Percentiles rank a stretch among this genome's conserved stretches.
Evolutionary conservation across 805 yeast genomes (phyloP).

Genomic region (Brettanomyces naardenensis): DNA sequence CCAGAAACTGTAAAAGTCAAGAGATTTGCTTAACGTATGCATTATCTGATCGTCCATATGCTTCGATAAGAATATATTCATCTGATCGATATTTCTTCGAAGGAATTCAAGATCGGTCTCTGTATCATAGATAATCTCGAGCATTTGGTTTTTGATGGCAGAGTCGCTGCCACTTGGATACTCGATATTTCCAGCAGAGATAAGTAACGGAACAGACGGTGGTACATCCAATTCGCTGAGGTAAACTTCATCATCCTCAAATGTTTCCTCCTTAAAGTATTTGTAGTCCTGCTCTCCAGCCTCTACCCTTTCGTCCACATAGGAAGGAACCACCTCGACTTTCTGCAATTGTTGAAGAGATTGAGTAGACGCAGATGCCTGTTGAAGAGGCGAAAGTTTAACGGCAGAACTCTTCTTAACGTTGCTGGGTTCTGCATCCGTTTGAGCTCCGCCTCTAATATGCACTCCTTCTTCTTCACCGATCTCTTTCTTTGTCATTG

Average conservation of each 20-base stretch:
- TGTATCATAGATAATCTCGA: constrained; percentile 21
- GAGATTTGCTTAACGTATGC: constrained; percentile 18
- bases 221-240: constrained; percentile 18
- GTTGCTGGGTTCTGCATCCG: not conserved
- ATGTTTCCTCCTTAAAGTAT: constrained; percentile 7
- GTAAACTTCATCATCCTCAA: constrained; percentile 21
- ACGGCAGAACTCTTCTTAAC: too few species aligned
- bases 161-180: constrained; percentile 16
- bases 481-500: constrained; percentile 13
- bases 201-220: constrained; percentile 15
- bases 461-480: not conserved
- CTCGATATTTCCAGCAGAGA: constrained; percentile 13
- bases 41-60: constrained; percentile 13
- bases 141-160: constrained; percentile 18
- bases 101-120: constrained; percentile 24
- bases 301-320: constrained; percentile 1
- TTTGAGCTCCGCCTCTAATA: not conserved
- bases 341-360: not conserved
- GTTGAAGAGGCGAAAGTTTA: too few species aligned
- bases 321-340: not conserved
- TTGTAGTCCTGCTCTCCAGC: not conserved
- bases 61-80: constrained; percentile 17
- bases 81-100: constrained; percentile 12
- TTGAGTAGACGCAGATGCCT: constrained; percentile 2
- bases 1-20: constrained; percentile 22